Percentiles rank a stretch among this genome's conserved stretches.
Conservation (phyloP, 83 land plant species). For the Picea engelmannii region DNA sequence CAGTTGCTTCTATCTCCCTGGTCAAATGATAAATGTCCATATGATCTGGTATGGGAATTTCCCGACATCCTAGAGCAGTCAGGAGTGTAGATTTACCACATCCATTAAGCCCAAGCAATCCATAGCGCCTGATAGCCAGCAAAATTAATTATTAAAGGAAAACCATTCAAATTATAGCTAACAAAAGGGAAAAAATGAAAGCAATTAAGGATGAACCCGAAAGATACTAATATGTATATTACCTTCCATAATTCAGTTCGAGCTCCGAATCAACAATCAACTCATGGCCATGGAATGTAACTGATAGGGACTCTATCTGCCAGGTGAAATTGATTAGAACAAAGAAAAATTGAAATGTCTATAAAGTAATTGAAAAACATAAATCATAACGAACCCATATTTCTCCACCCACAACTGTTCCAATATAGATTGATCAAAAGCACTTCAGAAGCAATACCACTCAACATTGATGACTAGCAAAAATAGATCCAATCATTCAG, state of each 20-base stretch:
- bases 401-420: no score
- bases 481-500: no score
- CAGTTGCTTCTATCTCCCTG: constrained; percentile 91
- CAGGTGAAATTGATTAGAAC: no score
- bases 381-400: no score
- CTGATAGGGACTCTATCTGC: no score
- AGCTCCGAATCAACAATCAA: constrained; percentile 90
- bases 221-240: background rate
- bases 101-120: constrained; percentile 95
- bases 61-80: constrained; percentile 84
- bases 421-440: no score
- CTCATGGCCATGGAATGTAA: constrained; percentile 87
- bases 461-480: no score
- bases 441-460: no score
- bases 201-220: background rate
- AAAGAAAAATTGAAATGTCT: no score
- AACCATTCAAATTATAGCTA: background rate
- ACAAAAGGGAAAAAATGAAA: constrained; percentile 4
- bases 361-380: no score
- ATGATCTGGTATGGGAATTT: constrained; percentile 97
- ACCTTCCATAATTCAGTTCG: constrained; percentile 99
- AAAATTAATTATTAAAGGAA: background rate
- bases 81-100: constrained; percentile 98
- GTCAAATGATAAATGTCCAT: constrained; percentile 96
- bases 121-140: constrained; percentile 76